Evolutionary conservation across 805 yeast genomes (phyloP).

Genomic region (Kuraishia borneana): DNA sequence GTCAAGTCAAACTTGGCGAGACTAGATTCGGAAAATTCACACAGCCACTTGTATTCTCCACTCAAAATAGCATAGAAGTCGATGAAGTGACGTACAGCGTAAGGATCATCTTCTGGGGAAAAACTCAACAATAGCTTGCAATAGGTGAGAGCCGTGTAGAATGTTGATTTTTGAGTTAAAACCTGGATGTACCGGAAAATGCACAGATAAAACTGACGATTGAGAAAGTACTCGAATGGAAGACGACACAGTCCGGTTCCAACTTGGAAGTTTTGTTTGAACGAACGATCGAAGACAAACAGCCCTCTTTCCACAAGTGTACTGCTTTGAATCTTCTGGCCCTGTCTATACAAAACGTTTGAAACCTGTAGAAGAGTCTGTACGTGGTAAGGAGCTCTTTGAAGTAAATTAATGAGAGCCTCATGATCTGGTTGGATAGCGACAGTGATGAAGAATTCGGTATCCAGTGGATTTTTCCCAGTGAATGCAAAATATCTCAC

Average conservation of each 20-base stretch:
- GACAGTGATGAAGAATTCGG: constrained; percentile 51
- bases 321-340: constrained; percentile 61
- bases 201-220: constrained; percentile 67
- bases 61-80: constrained; percentile 67
- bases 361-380: constrained; percentile 76
- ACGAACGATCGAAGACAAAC: constrained; percentile 68
- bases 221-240: constrained; percentile 66
- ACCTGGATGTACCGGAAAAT: constrained; percentile 61
- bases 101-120: constrained; percentile 69
- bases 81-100: constrained; percentile 74
- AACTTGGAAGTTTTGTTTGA: constrained; percentile 48
- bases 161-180: constrained; percentile 68
- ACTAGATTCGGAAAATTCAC: constrained; percentile 45
- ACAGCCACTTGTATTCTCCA: constrained; percentile 51
- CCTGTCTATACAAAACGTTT: constrained; percentile 62
- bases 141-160: constrained; percentile 65
- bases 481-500: constrained; percentile 46
- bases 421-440: constrained; percentile 75
- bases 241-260: constrained; percentile 50
- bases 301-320: constrained; percentile 69
- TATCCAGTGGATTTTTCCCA: constrained; percentile 22
- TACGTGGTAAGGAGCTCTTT: constrained; percentile 60
- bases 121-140: constrained; percentile 60
- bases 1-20: constrained; percentile 63
- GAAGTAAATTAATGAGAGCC: constrained; percentile 45